Conservation (phyloP, 2,329 filamentous ascomycete genomes). For the Diaporthe amygdali region DNA sequence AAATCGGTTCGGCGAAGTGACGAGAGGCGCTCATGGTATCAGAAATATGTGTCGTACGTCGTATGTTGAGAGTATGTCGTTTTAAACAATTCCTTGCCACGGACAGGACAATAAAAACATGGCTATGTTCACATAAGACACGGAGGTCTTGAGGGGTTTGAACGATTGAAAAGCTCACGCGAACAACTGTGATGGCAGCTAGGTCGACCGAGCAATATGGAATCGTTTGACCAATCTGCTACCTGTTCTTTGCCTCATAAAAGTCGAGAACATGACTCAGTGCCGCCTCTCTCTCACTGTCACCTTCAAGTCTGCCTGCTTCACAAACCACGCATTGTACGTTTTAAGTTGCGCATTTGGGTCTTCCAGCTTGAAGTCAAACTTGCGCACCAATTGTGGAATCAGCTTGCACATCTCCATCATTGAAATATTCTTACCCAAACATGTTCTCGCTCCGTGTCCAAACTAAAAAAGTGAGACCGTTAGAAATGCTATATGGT, state of each 20-base stretch:
- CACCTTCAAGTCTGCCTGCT: not conserved
- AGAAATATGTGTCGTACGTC: no score
- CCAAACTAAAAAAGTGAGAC: constrained; percentile 34
- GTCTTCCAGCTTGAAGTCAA: not conserved
- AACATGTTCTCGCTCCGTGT: constrained; percentile 40
- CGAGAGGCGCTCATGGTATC: no score
- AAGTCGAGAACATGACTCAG: not conserved
- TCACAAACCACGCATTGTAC: constrained; percentile 7
- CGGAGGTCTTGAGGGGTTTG: no score
- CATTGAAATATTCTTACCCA: constrained; percentile 42
- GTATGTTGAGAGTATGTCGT: no score
- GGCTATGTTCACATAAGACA: no score
- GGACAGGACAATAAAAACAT: no score
- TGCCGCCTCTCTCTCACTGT: not conserved
- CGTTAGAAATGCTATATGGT: not conserved
- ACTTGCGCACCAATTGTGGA: constrained; percentile 25
- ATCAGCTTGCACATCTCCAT: constrained; percentile 44
- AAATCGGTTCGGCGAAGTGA: no score
- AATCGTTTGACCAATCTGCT: no score
- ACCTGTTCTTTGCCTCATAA: not conserved
- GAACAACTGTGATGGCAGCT: no score
- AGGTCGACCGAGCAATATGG: no score
- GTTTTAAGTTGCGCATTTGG: not conserved
- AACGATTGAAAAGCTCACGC: no score
- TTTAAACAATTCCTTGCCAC: no score